phyloP scores from a whole-genome alignment of 73 alveolate species.

The Stentor roeselii region DNA sequence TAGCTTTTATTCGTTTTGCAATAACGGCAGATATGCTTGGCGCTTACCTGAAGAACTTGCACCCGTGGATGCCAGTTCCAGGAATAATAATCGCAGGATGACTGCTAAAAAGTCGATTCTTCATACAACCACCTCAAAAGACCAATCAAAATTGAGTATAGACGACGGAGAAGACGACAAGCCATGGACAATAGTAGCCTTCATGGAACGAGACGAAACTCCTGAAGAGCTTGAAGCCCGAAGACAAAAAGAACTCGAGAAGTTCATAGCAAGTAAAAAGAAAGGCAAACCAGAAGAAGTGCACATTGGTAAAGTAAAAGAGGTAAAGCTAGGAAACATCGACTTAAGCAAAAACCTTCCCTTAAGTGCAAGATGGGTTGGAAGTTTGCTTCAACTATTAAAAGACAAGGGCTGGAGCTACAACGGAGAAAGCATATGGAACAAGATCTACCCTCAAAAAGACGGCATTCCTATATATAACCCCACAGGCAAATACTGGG shows the following conservation, averaged over 20 bases:
- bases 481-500: constrained; percentile 93
- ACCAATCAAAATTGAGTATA: constrained; percentile 34
- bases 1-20: constrained; percentile 50
- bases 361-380: constrained; percentile 90
- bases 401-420: constrained; percentile 89
- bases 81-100: constrained; percentile 30
- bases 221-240: constrained; percentile 67
- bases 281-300: constrained; percentile 48
- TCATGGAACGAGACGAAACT: constrained; percentile 80
- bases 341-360: constrained; percentile 76
- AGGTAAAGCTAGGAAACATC: constrained; percentile 57
- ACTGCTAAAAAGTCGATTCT: constrained; percentile 22
- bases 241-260: constrained; percentile 75
- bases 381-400: constrained; percentile 86
- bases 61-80: constrained; percentile 44
- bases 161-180: constrained; percentile 40
- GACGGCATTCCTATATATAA: constrained; percentile 93
- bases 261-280: constrained; percentile 62
- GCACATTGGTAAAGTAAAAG: constrained; percentile 47
- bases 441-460: constrained; percentile 95
- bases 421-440: constrained; percentile 81
- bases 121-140: constrained; percentile 40
- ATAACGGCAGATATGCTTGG: constrained; percentile 37
- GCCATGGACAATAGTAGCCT: constrained; percentile 43
- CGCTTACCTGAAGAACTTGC: constrained; percentile 52